Percentiles rank a stretch among this genome's conserved stretches.
phyloP scores from a whole-genome alignment of 495 filamentous ascomycete genomes.

The Neurospora discreta region DNA sequence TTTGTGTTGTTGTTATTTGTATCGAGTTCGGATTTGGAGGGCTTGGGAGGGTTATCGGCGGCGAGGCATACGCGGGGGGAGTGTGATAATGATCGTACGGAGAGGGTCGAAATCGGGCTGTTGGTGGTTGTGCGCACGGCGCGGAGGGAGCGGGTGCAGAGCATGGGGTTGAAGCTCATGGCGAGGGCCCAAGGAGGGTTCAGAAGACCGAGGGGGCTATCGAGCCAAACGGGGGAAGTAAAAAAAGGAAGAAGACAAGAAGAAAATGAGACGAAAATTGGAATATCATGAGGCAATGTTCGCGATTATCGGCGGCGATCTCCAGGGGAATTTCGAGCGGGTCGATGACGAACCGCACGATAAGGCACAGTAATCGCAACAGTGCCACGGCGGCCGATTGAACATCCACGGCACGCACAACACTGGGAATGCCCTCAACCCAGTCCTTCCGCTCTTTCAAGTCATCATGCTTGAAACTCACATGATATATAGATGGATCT shows the following conservation, averaged over 20 bases:
- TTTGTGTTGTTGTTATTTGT: not conserved
- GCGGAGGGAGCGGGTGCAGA: slow-evolving; percentile 7
- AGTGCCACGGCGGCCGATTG: not conserved
- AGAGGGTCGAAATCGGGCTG: not conserved
- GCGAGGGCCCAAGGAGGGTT: not conserved
- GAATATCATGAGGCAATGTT: not conserved
- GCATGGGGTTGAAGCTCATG: slow-evolving; percentile 8
- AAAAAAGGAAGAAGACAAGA: not conserved
- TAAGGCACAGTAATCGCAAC: slow-evolving; percentile 1
- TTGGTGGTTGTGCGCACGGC: not conserved
- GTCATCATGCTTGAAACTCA: too few relatives aligned
- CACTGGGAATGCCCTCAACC: not conserved
- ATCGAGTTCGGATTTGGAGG: not conserved
- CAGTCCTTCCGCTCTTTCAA: too few relatives aligned
- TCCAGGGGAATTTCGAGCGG: not conserved
- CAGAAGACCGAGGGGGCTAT: not conserved
- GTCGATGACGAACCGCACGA: slow-evolving; percentile 1
- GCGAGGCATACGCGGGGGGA: not conserved
- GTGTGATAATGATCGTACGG: not conserved
- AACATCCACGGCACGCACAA: not conserved
- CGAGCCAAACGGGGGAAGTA: too few relatives aligned
- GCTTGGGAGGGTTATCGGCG: not conserved
- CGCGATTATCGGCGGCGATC: not conserved
- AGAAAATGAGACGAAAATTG: not conserved
- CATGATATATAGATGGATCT: too few relatives aligned